Conservation (phyloP, 352 stramenopile species). For the Phytophthora hybrid region DNA sequence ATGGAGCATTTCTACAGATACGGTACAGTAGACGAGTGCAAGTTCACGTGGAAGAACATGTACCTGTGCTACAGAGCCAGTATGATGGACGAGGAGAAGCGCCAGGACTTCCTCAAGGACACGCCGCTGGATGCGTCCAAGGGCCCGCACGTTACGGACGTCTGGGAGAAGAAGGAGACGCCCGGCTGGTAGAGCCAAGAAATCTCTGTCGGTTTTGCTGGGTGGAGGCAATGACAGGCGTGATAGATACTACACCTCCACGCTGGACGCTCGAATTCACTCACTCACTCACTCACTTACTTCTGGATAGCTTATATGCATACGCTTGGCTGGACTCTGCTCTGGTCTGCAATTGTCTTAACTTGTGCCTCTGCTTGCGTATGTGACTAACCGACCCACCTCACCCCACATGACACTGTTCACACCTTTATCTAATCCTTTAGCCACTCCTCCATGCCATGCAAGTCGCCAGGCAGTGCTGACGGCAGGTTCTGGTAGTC, state of each 20-base stretch:
- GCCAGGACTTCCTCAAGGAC: constrained; percentile 71
- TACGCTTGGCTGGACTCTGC: constrained; percentile 4
- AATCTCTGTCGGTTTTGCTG: neutral
- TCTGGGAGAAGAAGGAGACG: constrained; percentile 74
- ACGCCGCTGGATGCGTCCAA: constrained; percentile 72
- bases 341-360: constrained; percentile 9
- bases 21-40: constrained; percentile 78
- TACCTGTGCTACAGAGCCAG: constrained; percentile 80
- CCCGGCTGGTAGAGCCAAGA: constrained; percentile 65
- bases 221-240: too few relatives aligned
- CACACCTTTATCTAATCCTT: constrained; percentile 66
- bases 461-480: constrained; percentile 71
- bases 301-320: constrained; percentile 29
- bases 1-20: constrained; percentile 86
- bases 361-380: constrained; percentile 21
- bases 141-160: constrained; percentile 58
- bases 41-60: constrained; percentile 85
- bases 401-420: constrained; percentile 10
- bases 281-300: constrained; percentile 25
- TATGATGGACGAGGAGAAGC: constrained; percentile 83
- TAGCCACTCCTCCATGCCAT: constrained; percentile 84
- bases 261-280: constrained; percentile 22
- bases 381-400: constrained; percentile 22
- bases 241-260: constrained; percentile 2
- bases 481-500: constrained; percentile 51